phyloP scores from a whole-genome alignment of 441 rosid species.

The Sinapis alba region DNA sequence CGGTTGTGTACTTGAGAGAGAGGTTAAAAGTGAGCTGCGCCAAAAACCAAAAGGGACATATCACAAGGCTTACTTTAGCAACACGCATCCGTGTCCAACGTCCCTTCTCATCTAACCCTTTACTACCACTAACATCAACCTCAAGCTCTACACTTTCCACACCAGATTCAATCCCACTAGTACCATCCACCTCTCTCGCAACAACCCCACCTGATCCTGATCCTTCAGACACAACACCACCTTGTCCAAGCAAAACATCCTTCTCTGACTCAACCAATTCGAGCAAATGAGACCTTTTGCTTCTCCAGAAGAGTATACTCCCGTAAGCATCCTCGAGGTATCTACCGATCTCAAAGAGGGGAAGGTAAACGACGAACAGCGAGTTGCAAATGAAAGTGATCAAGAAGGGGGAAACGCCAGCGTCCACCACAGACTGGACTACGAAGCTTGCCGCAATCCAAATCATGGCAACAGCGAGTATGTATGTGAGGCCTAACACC shows the following conservation, averaged over 20 bases:
- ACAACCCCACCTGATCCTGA: constrained; percentile 19
- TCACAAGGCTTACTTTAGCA: constrained; percentile 76
- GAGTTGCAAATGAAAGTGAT: constrained; percentile 95
- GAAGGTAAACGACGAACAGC: constrained; percentile 78
- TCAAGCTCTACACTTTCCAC: constrained; percentile 41
- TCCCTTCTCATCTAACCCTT: constrained; percentile 72
- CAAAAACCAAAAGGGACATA: constrained; percentile 95
- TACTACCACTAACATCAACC: constrained; percentile 29
- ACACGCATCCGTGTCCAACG: constrained; percentile 85
- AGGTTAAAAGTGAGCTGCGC: constrained; percentile 91
- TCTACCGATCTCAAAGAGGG: constrained; percentile 73
- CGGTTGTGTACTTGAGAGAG: constrained; percentile 88
- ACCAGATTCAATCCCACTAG: constrained; percentile 37
- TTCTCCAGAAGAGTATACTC: constrained; percentile 66
- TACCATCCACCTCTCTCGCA: constrained; percentile 42
- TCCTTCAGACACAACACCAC: constrained; percentile 34
- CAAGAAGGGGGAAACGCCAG: constrained; percentile 90
- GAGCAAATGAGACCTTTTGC: constrained; percentile 42
- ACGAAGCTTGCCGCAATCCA: constrained; percentile 98
- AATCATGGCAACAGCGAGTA: constrained; percentile 80
- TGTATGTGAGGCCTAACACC: constrained; percentile 73
- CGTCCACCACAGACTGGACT: constrained; percentile 94
- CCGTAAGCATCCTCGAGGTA: constrained; percentile 73
- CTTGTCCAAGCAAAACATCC: constrained; percentile 63
- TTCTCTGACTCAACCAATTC: constrained; percentile 65